Base-by-base conservation (phyloP, 768 basidiomycete species). In the Russula olivacea region DNA sequence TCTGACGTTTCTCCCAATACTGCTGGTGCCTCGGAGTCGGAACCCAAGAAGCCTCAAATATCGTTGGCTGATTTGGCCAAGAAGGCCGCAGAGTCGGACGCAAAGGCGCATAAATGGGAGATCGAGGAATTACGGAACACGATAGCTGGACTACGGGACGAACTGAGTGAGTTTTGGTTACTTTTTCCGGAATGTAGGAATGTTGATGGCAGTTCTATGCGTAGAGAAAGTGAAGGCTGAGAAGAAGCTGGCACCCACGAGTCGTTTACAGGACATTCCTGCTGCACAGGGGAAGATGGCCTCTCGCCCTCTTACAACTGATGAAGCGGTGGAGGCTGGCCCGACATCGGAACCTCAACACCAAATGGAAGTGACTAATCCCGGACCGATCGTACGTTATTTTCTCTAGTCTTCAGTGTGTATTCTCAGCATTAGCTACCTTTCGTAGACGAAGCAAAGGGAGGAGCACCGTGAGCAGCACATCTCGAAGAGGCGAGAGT, bases 61-160 rank as follows among this genome's bases (percentile, higher is more conserved):
- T 59, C 54, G 28, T 48, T 60, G 10, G 57, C 47, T 38, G 61
- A 68, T 23, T 41, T 64, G 45, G 52, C 58, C 19, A 56, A 65
- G 47, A 61, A 40, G 30, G 21, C 67, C 49, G 57, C 70, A 50
- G 62, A 53, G 61, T 65, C 66, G n/a, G 64, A 68, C 12, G 41
- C 62, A 45, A 66, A 62, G 34, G 64, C 70, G 54, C 67, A 72
- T 9, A 74, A 78, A 48, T 76, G 71, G 19, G 86, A 87, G 67
- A 68, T 83, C 21, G 74, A 78, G 54, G 77, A 77, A 8, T 72
- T 90, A 11, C 79, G 83, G 61, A 73, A 66, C 8, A 75, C 80
- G 30, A 80, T 91, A 48, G 68, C 77, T 11, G 74, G 72, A 19
- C 76, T 91, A 34, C 79, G 80, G 59, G 69, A 73, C 14, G 85